A percentile compares a stretch with the other conserved stretches of the same genome.
These are phyloP conservation scores for Candida buenavistaensis DNA, from an alignment of 1,139 yeast species.

Conservation along the genomic window DNA sequence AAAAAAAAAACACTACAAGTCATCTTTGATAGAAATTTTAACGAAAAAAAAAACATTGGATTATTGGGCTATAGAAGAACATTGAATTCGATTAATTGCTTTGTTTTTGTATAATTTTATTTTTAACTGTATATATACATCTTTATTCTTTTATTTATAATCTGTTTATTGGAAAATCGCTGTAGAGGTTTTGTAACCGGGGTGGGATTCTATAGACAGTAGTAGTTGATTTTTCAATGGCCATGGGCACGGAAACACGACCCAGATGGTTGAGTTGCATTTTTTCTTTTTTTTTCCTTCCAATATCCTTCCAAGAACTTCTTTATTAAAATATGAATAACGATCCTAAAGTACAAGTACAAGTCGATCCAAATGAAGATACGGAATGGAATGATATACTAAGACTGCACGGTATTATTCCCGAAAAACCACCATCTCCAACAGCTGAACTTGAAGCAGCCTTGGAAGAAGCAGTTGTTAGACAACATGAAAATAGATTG, in stretches of 20 bases:
- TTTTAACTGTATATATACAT: constrained; percentile 1
- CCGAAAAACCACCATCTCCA: constrained; percentile 89
- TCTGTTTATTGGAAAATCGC: constrained; percentile 2
- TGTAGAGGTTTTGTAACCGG: no score
- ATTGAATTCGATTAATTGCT: background rate
- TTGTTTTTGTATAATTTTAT: background rate
- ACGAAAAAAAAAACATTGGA: no score
- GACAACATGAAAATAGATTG: constrained; percentile 72
- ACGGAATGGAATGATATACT: constrained; percentile 98
- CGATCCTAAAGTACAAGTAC: constrained; percentile 56
- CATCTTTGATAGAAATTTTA: no score
- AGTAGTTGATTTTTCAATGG: no score
- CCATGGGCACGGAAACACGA: no score
- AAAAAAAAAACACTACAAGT: no score
- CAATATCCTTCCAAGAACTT: no score
- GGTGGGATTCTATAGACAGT: no score
- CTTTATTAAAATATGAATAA: no score
- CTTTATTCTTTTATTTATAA: background rate
- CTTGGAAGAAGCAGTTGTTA: constrained; percentile 73
- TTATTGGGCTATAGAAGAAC: no score
- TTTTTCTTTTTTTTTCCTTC: no score
- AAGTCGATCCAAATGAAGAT: constrained; percentile 93
- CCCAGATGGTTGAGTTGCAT: no score
- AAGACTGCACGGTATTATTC: constrained; percentile 86
- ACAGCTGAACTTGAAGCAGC: constrained; percentile 85